A percentile compares a stretch with the other conserved stretches of the same genome.
These are phyloP conservation scores for Agapanthus africanus DNA, from an alignment of 106 monocot species.

Conservation along the genomic window DNA sequence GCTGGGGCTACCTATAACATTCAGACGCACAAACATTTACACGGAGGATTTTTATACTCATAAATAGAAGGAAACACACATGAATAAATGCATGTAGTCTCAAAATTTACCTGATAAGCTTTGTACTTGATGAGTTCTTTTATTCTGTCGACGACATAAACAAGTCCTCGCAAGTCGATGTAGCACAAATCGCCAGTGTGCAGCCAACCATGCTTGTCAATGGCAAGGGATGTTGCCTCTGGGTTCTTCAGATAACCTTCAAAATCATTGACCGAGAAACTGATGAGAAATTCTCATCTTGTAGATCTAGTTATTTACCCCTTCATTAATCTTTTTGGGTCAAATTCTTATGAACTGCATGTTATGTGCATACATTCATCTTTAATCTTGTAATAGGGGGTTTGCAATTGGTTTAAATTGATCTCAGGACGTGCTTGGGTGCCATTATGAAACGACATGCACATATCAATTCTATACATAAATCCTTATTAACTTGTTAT, in stretches of 20 bases:
- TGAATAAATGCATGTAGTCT: background rate
- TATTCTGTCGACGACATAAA: constrained; percentile 69
- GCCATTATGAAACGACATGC: too few species aligned
- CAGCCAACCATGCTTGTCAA: constrained; percentile 61
- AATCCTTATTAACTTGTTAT: too few species aligned
- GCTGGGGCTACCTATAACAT: constrained; percentile 53
- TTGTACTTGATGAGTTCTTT: constrained; percentile 89
- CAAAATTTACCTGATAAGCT: constrained; percentile 60
- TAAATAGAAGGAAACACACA: background rate
- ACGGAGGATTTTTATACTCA: background rate
- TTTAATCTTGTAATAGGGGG: too few species aligned
- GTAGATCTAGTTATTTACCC: too few species aligned
- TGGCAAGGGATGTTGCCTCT: constrained; percentile 53
- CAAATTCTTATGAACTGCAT: too few species aligned
- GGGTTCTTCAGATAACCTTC: constrained; percentile 58
- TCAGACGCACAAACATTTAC: background rate
- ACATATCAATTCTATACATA: too few species aligned
- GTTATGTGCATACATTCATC: background rate
- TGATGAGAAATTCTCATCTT: too few species aligned
- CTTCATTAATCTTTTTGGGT: too few species aligned
- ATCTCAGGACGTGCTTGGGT: too few species aligned
- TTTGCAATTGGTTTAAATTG: too few species aligned
- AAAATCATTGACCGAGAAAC: too few species aligned
- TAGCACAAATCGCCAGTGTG: constrained; percentile 77
- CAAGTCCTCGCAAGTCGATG: constrained; percentile 43